phyloP scores from a whole-genome alignment of 257 asterid species.

The Fraxinus americana region DNA sequence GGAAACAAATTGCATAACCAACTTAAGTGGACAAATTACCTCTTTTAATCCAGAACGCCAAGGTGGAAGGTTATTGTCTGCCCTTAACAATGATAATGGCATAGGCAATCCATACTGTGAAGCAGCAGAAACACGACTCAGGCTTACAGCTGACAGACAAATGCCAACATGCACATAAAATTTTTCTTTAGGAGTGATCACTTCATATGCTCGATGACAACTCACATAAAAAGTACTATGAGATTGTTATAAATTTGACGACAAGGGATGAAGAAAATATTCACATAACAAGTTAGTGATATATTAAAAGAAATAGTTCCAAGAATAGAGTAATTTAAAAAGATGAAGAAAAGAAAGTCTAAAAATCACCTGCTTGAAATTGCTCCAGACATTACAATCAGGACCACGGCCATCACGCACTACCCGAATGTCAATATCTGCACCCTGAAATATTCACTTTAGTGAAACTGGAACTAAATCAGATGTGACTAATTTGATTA shows the following conservation, averaged over 20 bases:
- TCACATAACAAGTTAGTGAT: background rate
- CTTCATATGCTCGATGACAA: background rate
- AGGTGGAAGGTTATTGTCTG: constrained; percentile 95
- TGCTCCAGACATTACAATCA: constrained; percentile 66
- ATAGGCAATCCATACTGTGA: constrained; percentile 85
- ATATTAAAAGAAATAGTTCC: constrained; percentile 11
- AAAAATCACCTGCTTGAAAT: constrained; percentile 73
- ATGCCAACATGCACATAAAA: background rate
- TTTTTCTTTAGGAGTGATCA: too few relatives aligned
- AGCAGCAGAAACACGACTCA: constrained; percentile 3
- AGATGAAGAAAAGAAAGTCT: background rate
- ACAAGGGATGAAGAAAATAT: background rate
- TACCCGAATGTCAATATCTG: constrained; percentile 97
- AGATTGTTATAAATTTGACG: too few relatives aligned
- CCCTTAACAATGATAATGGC: constrained; percentile 86
- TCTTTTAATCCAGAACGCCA: constrained; percentile 88
- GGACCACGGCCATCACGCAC: constrained; percentile 99
- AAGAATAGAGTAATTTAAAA: constrained; percentile 2
- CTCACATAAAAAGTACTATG: background rate
- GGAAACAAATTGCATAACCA: background rate
- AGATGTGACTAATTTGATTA: background rate
- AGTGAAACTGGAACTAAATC: constrained; percentile 26
- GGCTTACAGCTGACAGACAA: background rate
- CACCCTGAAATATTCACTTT: constrained; percentile 73
- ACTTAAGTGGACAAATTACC: constrained; percentile 43